Percentiles rank a stretch among this genome's conserved stretches.
phyloP scores from a whole-genome alignment of 805 yeast genomes.

The Lachancea waltii region DNA sequence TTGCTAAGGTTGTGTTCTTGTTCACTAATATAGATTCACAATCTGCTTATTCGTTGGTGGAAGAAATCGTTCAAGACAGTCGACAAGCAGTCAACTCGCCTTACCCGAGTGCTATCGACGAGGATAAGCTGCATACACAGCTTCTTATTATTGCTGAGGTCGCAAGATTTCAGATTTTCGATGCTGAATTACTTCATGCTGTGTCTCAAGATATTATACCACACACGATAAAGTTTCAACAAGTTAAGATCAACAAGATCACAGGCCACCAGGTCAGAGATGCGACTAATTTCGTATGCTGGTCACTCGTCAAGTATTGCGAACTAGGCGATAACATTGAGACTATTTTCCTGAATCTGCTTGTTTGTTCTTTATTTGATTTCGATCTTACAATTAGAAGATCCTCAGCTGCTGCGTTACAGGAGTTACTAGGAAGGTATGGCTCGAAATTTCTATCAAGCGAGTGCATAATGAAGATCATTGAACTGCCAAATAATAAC shows the following conservation, averaged over 20 bases:
- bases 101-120: slow-evolving; percentile 20
- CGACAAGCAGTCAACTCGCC: slow-evolving; percentile 7
- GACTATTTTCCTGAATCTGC: slow-evolving; percentile 32
- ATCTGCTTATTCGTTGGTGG: slow-evolving; percentile 21
- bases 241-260: slow-evolving; percentile 42
- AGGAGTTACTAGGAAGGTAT: slow-evolving; percentile 77
- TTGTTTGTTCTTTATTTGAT: slow-evolving; percentile 60
- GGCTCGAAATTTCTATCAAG: slow-evolving; percentile 29
- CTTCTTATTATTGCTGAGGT: slow-evolving; percentile 34
- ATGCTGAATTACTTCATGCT: slow-evolving; percentile 7
- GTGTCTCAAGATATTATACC: slow-evolving; percentile 33
- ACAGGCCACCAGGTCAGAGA: slow-evolving; percentile 72
- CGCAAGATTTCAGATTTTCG: slow-evolving; percentile 16
- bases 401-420: slow-evolving; percentile 81
- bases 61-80: slow-evolving; percentile 27
- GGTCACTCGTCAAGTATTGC: slow-evolving; percentile 56
- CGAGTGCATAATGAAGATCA: slow-evolving; percentile 35
- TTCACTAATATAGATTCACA: slow-evolving; percentile 28
- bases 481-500: slow-evolving; percentile 55
- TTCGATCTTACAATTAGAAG: slow-evolving; percentile 66
- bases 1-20: slow-evolving; percentile 41
- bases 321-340: slow-evolving; percentile 7
- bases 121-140: slow-evolving; percentile 30
- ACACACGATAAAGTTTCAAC: slow-evolving; percentile 50
- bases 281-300: slow-evolving; percentile 75